phyloP scores from a whole-genome alignment of 305 asterid genomes.

The Striga hermonthica region DNA sequence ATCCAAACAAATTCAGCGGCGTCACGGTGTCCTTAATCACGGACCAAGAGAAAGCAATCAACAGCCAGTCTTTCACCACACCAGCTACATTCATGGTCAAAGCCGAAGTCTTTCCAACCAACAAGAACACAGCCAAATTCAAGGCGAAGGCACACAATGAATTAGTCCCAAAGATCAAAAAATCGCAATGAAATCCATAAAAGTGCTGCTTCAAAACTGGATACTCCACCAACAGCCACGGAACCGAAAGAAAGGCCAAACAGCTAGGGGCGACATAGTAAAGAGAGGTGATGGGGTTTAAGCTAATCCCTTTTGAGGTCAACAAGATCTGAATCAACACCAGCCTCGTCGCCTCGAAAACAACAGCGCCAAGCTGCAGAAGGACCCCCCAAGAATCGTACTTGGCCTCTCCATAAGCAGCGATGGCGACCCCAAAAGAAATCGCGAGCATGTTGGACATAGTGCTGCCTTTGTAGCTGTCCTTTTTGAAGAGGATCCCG shows the following conservation, averaged over 20 bases:
- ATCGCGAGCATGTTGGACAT: conserved; percentile 46
- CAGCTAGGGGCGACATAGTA: conserved; percentile 62
- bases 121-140: conserved; percentile 52
- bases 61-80: conserved; percentile 54
- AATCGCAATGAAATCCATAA: conserved; percentile 34
- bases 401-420: conserved; percentile 32
- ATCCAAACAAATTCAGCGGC: conserved; percentile 46
- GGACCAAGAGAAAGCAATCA: conserved; percentile 61
- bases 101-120: conserved; percentile 65
- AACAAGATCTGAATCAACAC: conserved; percentile 32
- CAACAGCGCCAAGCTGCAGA: conserved; percentile 30
- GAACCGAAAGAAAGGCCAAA: conserved; percentile 42
- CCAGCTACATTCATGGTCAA: conserved; percentile 64
- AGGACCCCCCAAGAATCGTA: conserved; percentile 43
- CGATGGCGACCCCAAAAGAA: conserved; percentile 50
- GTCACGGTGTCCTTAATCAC: conserved; percentile 33
- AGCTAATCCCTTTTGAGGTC: conserved; percentile 44
- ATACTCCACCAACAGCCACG: conserved; percentile 50
- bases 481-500: conserved; percentile 45
- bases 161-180: conserved; percentile 36
- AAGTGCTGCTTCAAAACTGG: conserved; percentile 39
- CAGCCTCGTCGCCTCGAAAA: conserved; percentile 8
- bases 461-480: conserved; percentile 25
- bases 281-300: conserved; percentile 49
- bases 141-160: conserved; percentile 50